A percentile compares a stretch with the other conserved stretches of the same genome.
These are phyloP conservation scores for Yamadazyma sp. DNA, from an alignment of 805 yeast species.

Conservation along the genomic window DNA sequence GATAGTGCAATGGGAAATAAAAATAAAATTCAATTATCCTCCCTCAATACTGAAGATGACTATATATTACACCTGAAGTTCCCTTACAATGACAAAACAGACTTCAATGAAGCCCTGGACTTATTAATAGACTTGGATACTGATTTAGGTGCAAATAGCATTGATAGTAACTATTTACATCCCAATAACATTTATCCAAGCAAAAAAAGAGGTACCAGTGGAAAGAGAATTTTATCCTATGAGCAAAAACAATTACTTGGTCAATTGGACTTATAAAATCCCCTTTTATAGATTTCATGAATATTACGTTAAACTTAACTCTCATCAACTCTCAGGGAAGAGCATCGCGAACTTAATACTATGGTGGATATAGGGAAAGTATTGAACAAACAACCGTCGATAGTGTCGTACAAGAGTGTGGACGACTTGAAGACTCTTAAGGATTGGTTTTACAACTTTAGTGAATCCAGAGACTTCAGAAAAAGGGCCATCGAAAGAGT, in stretches of 20 bases:
- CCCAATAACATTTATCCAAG: conserved; percentile 4
- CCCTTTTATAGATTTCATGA: too few relatives aligned
- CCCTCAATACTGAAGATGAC: conserved; percentile 11
- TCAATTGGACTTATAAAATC: background rate
- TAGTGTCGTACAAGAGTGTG: conserved; percentile 26
- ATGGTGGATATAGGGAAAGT: background rate
- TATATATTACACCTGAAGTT: conserved; percentile 14
- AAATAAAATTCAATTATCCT: background rate
- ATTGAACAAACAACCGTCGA: conserved; percentile 13
- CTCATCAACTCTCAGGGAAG: too few relatives aligned
- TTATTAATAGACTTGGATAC: too few relatives aligned
- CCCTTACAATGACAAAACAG: conserved; percentile 9
- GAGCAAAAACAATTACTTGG: conserved; percentile 13
- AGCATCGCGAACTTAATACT: background rate
- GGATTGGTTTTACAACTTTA: conserved; percentile 50
- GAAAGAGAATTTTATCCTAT: conserved; percentile 13
- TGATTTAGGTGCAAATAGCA: too few relatives aligned
- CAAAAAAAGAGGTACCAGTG: background rate
- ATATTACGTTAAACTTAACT: too few relatives aligned
- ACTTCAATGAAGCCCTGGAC: background rate
- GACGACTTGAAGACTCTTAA: conserved; percentile 46
- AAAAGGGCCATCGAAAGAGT: conserved; percentile 50
- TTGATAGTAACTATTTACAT: conserved; percentile 4
- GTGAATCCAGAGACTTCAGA: conserved; percentile 26
- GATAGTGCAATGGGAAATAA: conserved; percentile 28